These are phyloP conservation scores for Globisporangium abappressorium DNA, from an alignment of 352 stramenopile genomes.

Conservation along the genomic window DNA sequence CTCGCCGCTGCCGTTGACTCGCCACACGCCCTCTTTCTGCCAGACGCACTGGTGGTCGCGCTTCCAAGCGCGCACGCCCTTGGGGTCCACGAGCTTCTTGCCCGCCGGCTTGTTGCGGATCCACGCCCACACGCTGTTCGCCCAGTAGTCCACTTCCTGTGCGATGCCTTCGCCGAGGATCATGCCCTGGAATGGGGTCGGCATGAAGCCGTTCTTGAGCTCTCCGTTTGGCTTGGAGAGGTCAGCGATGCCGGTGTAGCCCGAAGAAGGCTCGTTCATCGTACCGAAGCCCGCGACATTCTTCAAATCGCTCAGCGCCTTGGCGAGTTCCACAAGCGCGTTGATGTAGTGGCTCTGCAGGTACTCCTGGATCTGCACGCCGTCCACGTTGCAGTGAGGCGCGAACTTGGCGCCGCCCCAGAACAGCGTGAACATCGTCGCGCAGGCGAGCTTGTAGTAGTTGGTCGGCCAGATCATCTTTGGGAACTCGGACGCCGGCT, in stretches of 20 bases:
- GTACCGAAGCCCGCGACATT: constrained; percentile 90
- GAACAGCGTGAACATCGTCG: constrained; percentile 93
- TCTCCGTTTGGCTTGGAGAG: constrained; percentile 54
- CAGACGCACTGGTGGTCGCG: constrained; percentile 69
- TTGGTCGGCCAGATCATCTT: constrained; percentile 94
- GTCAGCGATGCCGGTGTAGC: constrained; percentile 70
- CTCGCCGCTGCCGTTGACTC: constrained; percentile 35
- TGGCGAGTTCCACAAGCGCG: constrained; percentile 66
- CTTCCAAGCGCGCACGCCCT: constrained; percentile 67
- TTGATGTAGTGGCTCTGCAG: constrained; percentile 87
- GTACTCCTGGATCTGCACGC: constrained; percentile 79
- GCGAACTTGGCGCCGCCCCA: constrained; percentile 75
- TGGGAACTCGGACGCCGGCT: constrained; percentile 43
- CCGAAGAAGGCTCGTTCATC: constrained; percentile 88
- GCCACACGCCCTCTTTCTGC: constrained; percentile 77
- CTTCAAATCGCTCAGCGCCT: constrained; percentile 50
- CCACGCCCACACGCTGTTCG: constrained; percentile 66
- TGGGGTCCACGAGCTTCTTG: constrained; percentile 44
- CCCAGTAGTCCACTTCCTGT: constrained; percentile 65
- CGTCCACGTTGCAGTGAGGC: constrained; percentile 61
- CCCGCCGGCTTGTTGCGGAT: constrained; percentile 48
- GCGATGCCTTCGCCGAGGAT: constrained; percentile 61
- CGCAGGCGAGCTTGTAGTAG: constrained; percentile 87
- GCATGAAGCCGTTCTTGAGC: constrained; percentile 67
- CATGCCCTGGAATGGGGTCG: constrained; percentile 81